phyloP scores from a whole-genome alignment of 768 basidiomycete genomes.

The Suillus spraguei region DNA sequence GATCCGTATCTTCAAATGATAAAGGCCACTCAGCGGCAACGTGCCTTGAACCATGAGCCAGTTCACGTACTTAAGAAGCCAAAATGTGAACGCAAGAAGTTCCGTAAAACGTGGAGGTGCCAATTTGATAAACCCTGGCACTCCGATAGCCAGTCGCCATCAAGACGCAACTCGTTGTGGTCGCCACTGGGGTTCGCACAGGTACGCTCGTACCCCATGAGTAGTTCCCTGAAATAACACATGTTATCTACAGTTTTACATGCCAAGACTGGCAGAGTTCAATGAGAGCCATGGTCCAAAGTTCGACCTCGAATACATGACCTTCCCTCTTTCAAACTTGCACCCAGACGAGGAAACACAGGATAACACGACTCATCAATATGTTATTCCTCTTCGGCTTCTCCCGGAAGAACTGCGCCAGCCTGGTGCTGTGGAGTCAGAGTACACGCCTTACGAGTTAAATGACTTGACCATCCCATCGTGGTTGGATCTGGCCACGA shows the following conservation, averaged over 20 bases:
- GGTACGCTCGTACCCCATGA: conserved; percentile 44
- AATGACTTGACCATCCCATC: conserved; percentile 74
- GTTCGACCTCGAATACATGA: conserved; percentile 80
- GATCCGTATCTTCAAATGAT: conserved; percentile 3
- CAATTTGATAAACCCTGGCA: conserved; percentile 61
- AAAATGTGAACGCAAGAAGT: conserved; percentile 50
- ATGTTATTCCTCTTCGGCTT: conserved; percentile 58
- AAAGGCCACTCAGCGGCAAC: background rate
- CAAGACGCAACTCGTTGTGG: conserved; percentile 67
- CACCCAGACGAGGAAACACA: conserved; percentile 34
- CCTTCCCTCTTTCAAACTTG: conserved; percentile 49
- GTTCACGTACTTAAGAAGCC: conserved; percentile 43
- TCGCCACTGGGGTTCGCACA: conserved; percentile 83
- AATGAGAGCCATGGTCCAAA: conserved; percentile 52
- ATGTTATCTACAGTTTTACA: conserved; percentile 53
- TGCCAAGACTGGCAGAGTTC: conserved; percentile 56
- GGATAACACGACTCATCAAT: conserved; percentile 28
- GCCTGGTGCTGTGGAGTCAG: conserved; percentile 43
- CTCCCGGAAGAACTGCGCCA: conserved; percentile 53
- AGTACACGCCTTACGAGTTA: conserved; percentile 72
- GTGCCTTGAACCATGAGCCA: conserved; percentile 46
- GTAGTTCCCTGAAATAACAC: conserved; percentile 9
- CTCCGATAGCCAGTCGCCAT: conserved; percentile 67
- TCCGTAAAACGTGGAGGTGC: conserved; percentile 66
- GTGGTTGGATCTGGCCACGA: conserved; percentile 69